Evolutionary conservation across 2,329 filamentous ascomycete species (phyloP), one percentile per base, ranked within the genome.

Genomic region (Neopestalotiopsis sp.): DNA sequence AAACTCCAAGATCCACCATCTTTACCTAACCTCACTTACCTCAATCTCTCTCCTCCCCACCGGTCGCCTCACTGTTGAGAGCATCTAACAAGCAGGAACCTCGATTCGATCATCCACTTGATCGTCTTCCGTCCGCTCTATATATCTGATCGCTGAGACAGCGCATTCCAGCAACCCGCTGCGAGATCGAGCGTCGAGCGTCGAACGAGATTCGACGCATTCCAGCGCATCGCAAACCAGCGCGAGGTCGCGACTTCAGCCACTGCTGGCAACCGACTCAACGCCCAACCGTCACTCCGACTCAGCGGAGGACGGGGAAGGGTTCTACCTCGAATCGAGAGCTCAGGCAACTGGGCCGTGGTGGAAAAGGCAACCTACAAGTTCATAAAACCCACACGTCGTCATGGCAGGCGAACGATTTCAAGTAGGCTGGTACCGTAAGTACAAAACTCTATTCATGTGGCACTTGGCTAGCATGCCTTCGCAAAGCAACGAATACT

Each of bases 351-450:
- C 32, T 53, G 40, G 40, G 32, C 45, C 20, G 49, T 24, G 66
- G 66, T 63, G 59, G 66, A 32, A 67, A 28, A 53, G 32, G 49
- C 17, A 20, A 59, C 30, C 17, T 14, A 20, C 32, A 20, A 14
- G 30, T 7, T 10, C 42, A 67, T 20, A 67, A 38, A 40, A 62
- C 40, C 17, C 64, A 53, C 14, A 53, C 32, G 30, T 34, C 24
- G 74, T 68, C 68, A 75, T 73, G 73, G 61, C 75, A 70, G 45
- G 45, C 45, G 74, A 73, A 73, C 70, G 75, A 65, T 78, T 77
- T 70, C 75, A 75, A 71, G 67, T 78, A 45, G 75, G 76, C 40
- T 78, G 76, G 76, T 78, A 77, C 69, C 76, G 76, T 78, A 72
- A 78, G 76, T 78, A 58, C 30, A 57, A 45, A 59, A 68, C 45